phyloP scores from a whole-genome alignment of 2,329 filamentous ascomycete species.

The Diaporthe ilicicola region DNA sequence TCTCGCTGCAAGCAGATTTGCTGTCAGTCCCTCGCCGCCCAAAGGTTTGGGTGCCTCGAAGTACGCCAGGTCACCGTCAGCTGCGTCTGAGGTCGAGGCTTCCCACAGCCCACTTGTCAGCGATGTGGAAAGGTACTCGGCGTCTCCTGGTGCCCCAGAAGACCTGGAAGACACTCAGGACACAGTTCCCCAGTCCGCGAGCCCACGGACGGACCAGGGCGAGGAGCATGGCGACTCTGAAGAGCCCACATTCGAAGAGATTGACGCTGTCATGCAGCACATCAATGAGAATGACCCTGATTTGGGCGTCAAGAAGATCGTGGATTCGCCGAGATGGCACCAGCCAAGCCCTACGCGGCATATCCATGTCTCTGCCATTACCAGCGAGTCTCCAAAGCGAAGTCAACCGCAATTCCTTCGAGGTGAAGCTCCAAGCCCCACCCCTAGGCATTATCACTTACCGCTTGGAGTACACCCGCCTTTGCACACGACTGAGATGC shows the following conservation, averaged over 20 bases:
- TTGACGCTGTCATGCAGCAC: slow-evolving; percentile 91
- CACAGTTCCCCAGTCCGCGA: slow-evolving; percentile 41
- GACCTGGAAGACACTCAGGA: slow-evolving; percentile 44
- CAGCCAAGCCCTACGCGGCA: slow-evolving; percentile 52
- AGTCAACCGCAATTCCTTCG: slow-evolving; percentile 63
- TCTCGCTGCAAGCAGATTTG: slow-evolving; percentile 44
- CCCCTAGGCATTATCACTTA: slow-evolving; percentile 63
- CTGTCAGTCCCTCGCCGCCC: slow-evolving; percentile 41
- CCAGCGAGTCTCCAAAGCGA: slow-evolving; percentile 61
- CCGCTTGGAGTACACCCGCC: slow-evolving; percentile 56
- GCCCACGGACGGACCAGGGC: slow-evolving; percentile 38
- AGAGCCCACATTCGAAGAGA: slow-evolving; percentile 77
- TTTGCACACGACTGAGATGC: slow-evolving; percentile 57
- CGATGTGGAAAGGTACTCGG: slow-evolving; percentile 34
- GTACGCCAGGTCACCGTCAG: slow-evolving; percentile 51
- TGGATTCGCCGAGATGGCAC: slow-evolving; percentile 57
- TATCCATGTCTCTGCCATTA: slow-evolving; percentile 47
- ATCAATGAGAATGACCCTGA: slow-evolving; percentile 78
- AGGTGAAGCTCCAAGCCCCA: slow-evolving; percentile 79
- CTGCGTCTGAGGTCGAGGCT: slow-evolving; percentile 36
- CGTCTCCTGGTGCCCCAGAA: slow-evolving; percentile 37
- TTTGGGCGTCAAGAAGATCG: slow-evolving; percentile 74
- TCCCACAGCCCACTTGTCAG: slow-evolving; percentile 23
- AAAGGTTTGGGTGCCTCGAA: slow-evolving; percentile 58
- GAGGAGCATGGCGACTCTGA: slow-evolving; percentile 36